Percentiles rank a stretch among this genome's conserved stretches.
These are phyloP conservation scores for Cicer cuneatum DNA, from an alignment of 306 rosid genomes.

Conservation along the genomic window DNA sequence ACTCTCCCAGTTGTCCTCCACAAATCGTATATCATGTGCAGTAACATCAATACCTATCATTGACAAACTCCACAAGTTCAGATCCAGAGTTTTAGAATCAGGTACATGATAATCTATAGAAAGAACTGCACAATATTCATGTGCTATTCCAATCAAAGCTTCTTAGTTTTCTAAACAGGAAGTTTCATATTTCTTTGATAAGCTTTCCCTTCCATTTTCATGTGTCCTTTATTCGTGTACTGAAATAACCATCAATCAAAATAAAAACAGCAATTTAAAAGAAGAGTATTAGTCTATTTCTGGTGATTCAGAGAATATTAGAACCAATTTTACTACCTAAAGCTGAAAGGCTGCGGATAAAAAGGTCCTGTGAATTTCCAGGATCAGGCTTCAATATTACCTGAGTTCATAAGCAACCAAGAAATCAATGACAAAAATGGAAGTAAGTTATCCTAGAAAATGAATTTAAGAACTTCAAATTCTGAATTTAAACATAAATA, in stretches of 20 bases:
- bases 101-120: conserved; percentile 18
- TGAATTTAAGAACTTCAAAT: conserved; percentile 24
- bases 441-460: conserved; percentile 24
- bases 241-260: conserved; percentile 33
- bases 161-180: conserved; percentile 17
- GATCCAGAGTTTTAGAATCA: conserved; percentile 35
- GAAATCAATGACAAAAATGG: conserved; percentile 28
- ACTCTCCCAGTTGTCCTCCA: conserved; percentile 99
- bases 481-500: conserved; percentile 21
- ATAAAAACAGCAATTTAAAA: conserved; percentile 26
- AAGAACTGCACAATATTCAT: conserved; percentile 26
- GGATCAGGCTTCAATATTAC: conserved; percentile 99
- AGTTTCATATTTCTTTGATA: conserved; percentile 19
- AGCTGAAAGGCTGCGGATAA: conserved; percentile 85
- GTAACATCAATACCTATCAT: conserved; percentile 81
- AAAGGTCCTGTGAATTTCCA: conserved; percentile 97
- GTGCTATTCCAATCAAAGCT: not conserved
- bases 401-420: conserved; percentile 53
- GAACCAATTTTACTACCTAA: conserved; percentile 61
- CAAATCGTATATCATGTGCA: conserved; percentile 94
- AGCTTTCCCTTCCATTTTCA: conserved; percentile 29
- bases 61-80: conserved; percentile 43
- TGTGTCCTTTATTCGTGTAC: not conserved
- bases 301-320: conserved; percentile 34
- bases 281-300: conserved; percentile 24